Evolutionary conservation across 169 alveolate species (phyloP), one percentile per base, ranked within the genome.

Genomic region (Plasmodium relictum): DNA sequence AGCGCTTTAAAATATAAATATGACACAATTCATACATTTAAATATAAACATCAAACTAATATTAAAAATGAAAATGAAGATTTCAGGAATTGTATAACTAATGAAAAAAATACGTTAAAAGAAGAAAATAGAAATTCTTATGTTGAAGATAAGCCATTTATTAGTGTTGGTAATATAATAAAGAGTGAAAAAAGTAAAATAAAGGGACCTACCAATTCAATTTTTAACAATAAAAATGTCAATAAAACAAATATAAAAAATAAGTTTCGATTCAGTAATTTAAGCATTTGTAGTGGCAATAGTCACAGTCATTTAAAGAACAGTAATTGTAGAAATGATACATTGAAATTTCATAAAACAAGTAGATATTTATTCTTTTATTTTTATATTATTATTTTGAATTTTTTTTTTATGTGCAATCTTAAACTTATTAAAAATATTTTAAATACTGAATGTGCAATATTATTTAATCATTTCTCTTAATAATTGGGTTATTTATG

Each of bases 181-280:
- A 56, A 39, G 41, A 83, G 69, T n/a, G 62, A 42, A 56, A 54
- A 59, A 14, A 48, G 41, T 9, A 48, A 69, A 83, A 69, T n/a
- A 83, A 20, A 70, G 1, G 68, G 31, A 14, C 10, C 9, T 44
- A 62, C 52, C 9, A 48, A 61, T 26, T 3, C 31, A 7, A 24
- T 52, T 20, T 58, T 14, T 41, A 59, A 31, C 54, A 83, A 52
- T 31, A 61, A 65, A 63, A 41, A 56, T 48, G 50, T 14, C 22
- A 56, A 16, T 20, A 78, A 41, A 5, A 45, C 12, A 2, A 50
- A 42, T 16, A 39, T 26, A 50, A 78, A 65, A 66, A 78, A 18
- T n/a, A 78, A 78, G 50, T 78, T 63, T 65, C 7, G 89, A 42
- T 65, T 48, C 61, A 78, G 72, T 56, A 78, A 65, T 39, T 6